Evolutionary conservation across 2,329 filamentous ascomycete species (phyloP).

Genomic region (Phoma herbarum): DNA sequence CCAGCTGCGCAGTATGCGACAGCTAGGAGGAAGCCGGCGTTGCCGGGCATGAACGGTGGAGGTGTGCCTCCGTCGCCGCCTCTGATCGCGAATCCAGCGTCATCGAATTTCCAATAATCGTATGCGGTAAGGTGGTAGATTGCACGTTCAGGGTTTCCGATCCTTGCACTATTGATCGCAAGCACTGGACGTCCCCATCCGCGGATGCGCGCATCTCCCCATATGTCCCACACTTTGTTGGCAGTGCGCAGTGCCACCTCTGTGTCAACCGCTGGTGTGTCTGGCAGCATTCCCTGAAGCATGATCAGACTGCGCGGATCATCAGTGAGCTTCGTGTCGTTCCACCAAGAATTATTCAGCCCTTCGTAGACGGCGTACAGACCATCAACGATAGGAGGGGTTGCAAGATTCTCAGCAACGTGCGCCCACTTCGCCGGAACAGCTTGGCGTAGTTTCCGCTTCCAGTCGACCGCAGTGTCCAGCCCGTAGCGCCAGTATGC

Average conservation of each 20-base stretch:
- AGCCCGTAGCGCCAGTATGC: slow-evolving; percentile 69
- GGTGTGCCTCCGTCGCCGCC: slow-evolving; percentile 62
- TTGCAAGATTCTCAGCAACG: slow-evolving; percentile 63
- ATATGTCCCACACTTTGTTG: slow-evolving; percentile 38
- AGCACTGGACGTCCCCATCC: slow-evolving; percentile 45
- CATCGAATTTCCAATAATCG: slow-evolving; percentile 62
- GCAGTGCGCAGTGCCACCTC: slow-evolving; percentile 37
- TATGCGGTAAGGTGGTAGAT: slow-evolving; percentile 58
- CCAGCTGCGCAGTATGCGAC: slow-evolving; percentile 64
- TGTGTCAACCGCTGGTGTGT: slow-evolving; percentile 35
- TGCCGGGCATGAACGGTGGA: slow-evolving; percentile 66
- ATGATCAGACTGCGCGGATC: slow-evolving; percentile 42
- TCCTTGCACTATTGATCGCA: slow-evolving; percentile 41
- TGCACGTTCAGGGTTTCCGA: slow-evolving; percentile 35
- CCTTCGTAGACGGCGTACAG: slow-evolving; percentile 65
- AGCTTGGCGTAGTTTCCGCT: slow-evolving; percentile 54
- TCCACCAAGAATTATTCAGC: slow-evolving; percentile 46
- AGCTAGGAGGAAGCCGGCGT: slow-evolving; percentile 59
- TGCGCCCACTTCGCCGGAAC: slow-evolving; percentile 58
- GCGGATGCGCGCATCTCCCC: slow-evolving; percentile 41
- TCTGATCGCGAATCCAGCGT: slow-evolving; percentile 61
- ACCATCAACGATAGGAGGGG: slow-evolving; percentile 59
- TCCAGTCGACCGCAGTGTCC: slow-evolving; percentile 63
- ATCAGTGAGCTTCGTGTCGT: slow-evolving; percentile 32
- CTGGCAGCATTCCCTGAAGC: slow-evolving; percentile 40